These are phyloP conservation scores for Suillus brevipes DNA, from an alignment of 768 basidiomycete species.

Conservation along the genomic window DNA sequence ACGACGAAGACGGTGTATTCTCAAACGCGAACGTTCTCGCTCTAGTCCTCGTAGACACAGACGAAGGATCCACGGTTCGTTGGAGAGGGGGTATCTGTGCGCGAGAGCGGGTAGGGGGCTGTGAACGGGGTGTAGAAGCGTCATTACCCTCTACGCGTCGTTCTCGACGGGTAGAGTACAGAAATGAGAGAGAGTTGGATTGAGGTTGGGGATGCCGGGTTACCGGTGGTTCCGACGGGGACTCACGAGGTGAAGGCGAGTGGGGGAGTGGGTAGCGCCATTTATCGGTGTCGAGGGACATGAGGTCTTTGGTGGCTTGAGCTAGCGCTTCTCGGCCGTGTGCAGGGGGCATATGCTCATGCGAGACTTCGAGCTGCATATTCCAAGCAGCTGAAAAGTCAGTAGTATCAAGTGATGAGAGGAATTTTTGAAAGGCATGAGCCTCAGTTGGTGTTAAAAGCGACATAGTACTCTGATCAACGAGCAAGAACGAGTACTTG, in stretches of 20 bases:
- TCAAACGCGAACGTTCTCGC: constrained; percentile 16
- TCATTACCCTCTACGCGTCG: constrained; percentile 14
- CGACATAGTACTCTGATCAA: constrained; percentile 42
- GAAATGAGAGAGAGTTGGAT: constrained; percentile 16
- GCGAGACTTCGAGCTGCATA: constrained; percentile 34
- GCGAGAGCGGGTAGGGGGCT: constrained; percentile 15
- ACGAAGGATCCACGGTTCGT: constrained; percentile 13
- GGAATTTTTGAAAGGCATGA: constrained; percentile 67
- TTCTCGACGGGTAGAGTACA: constrained; percentile 22
- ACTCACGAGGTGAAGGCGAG: constrained; percentile 3
- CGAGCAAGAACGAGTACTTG: background rate
- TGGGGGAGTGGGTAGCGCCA: constrained; percentile 36
- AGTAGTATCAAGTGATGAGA: constrained; percentile 52
- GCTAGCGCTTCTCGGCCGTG: constrained; percentile 65
- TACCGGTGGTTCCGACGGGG: constrained; percentile 12
- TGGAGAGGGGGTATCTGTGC: constrained; percentile 17
- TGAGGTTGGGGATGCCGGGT: constrained; percentile 22
- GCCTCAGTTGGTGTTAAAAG: constrained; percentile 68
- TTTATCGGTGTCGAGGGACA: constrained; percentile 58
- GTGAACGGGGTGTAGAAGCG: background rate
- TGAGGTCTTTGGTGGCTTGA: constrained; percentile 82
- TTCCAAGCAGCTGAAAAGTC: constrained; percentile 50
- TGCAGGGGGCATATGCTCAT: constrained; percentile 50
- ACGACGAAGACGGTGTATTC: constrained; percentile 24
- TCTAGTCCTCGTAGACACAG: constrained; percentile 14